phyloP scores from a whole-genome alignment of 2,329 filamentous ascomycete genomes.

The Exophiala viscosa region DNA sequence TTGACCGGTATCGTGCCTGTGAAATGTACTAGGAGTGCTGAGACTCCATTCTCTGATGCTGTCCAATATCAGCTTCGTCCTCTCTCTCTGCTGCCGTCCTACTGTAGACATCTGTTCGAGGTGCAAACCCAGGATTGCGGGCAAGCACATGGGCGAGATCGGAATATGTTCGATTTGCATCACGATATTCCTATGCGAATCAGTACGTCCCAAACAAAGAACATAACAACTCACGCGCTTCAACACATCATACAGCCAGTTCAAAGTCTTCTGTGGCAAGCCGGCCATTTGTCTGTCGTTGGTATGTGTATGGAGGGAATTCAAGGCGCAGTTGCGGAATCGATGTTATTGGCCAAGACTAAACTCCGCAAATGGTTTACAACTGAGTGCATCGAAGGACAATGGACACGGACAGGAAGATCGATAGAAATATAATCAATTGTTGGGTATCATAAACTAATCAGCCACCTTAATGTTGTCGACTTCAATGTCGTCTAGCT shows the following conservation, averaged over 20 bases:
- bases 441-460: too few species aligned
- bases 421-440: too few species aligned
- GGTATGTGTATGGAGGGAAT: not conserved
- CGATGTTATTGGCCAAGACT: conserved; percentile 10
- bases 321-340: not conserved
- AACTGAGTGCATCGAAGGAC: too few species aligned
- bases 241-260: conserved; percentile 91
- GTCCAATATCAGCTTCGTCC: conserved; percentile 9
- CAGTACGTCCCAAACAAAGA: not conserved
- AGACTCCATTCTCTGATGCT: conserved; percentile 66
- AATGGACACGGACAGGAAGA: too few species aligned
- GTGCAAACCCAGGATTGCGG: conserved; percentile 69
- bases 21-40: conserved; percentile 80
- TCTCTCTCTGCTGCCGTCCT: conserved; percentile 36
- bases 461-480: too few species aligned
- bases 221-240: conserved; percentile 58
- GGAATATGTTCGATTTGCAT: conserved; percentile 88
- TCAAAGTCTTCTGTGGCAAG: conserved; percentile 84
- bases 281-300: conserved; percentile 48
- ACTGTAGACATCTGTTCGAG: conserved; percentile 95
- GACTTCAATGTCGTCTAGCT: not conserved
- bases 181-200: conserved; percentile 74
- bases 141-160: conserved; percentile 81
- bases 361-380: not conserved
- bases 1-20: conserved; percentile 84